Base-by-base conservation (phyloP, 2,329 filamentous ascomycete species). In the Sclerotiophoma versabilis region DNA sequence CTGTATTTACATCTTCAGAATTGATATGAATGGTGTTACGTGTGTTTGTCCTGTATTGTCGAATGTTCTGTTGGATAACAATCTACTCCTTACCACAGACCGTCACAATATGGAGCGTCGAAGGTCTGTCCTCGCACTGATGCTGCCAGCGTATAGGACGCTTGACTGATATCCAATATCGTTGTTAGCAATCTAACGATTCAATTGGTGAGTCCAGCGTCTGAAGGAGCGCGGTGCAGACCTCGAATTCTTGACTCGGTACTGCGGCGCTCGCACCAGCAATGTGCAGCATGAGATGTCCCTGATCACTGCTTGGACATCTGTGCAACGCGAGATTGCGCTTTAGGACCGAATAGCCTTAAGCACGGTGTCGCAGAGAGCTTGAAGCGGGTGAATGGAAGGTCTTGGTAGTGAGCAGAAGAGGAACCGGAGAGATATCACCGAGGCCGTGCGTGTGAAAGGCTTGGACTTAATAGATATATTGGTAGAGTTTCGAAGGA, bases 401-500 rank as follows among this genome's bases (percentile, higher is more conserved):
- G 22, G 7, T 20, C 22, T 49, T 54, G 51, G 23, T 33, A 26
- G 23, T 54, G 45, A 54, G 46, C 23, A 51, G 41, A 34, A 36
- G 25, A 26, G 23, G 15, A 23, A 49, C 53, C 43, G 26, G 32
- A 22, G 22, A 19, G 14, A 26, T 46, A 36, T 37, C 47, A 55
- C 32, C 33, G 39, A 10, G 10, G 26, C 39, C 54, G 49, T 14
- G 44, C 34, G 41, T 37, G 54, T 43, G 11, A 43, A 57, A 42
- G 50, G 57, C 58, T 59, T 54, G 50, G 49, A 60, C 62, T 64
- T 47, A 66, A 63, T 63, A 61, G 54, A 50, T 64, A 59, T 63
- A 65, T 68, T 64, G 64, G 57, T 57, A 51, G 56, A 45, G 54
- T 42, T 50, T 49, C 60, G 62, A 62, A 60, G 52, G 62, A 62